Base-by-base conservation (phyloP, 2,329 filamentous ascomycete genomes). In the Bipolaris victoriae region DNA sequence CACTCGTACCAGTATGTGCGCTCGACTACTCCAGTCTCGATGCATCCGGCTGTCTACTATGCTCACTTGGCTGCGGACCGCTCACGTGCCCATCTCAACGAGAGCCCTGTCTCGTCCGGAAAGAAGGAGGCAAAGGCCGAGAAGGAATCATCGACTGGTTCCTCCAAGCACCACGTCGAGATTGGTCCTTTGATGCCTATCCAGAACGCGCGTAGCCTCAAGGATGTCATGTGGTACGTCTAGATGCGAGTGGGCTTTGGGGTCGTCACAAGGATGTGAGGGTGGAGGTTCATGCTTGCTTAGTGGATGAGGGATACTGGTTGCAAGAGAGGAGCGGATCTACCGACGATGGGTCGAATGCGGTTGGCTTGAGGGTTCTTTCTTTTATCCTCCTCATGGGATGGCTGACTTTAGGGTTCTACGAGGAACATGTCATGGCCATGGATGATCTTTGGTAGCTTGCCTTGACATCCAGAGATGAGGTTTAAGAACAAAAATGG, bases 1-100 rank as follows among this genome's bases (percentile, higher is more conserved):
- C 92, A 97, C 62, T 96, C 90, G 43, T 99, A 97, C 76, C 92
- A 96, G 54, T 99, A 97, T 71, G 88, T 90, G 53, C 87, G 95
- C 15, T 95, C 93, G 0, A 98, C 93, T 0, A 98, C 94, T 0
- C 92, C 95, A 0, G 93, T 99, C 0, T 97, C 93, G 0, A 78
- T 95, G 0, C 90, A 85, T 64, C 95, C 95, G 0, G 92, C 95
- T 0, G 89, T 98, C 0, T 99, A 99, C 82, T 99, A 99, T 67
- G 92, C 96, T 0, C 95, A 99, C 77, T 78, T 99, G 62, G 92
- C 93, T 33, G 89, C 92, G 7, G 86, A 87, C 56, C 90, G 95
- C 48, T 92, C 91, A 18, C 87, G 88, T 52, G 82, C 87, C 3
- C 95, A 99, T 63, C 88, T 94, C 68, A 80, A 83, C 60, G 73